A percentile compares a stretch with the other conserved stretches of the same genome.
Conservation (phyloP, 352 stramenopile species). For the Phytophthora aleatoria region DNA sequence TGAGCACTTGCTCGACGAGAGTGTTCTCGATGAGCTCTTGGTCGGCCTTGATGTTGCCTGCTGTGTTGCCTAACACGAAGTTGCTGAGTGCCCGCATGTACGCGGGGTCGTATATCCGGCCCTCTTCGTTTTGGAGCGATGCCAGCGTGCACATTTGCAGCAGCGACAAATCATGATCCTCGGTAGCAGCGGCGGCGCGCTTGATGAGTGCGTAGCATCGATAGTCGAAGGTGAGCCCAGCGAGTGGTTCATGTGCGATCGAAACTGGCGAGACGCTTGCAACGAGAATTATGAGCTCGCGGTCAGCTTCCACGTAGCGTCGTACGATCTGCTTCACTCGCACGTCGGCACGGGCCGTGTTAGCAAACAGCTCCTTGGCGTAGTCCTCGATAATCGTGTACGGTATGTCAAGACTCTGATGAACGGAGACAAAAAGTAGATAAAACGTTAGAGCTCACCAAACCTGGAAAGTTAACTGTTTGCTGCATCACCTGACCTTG, state of each 20-base stretch:
- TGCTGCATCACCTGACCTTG: constrained; percentile 14
- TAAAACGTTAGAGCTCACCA: not conserved
- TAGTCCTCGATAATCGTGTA: constrained; percentile 20
- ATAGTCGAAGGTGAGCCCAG: constrained; percentile 45
- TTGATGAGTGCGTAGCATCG: constrained; percentile 57
- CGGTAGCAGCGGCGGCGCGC: constrained; percentile 9
- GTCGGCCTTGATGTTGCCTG: constrained; percentile 30
- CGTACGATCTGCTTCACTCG: constrained; percentile 31
- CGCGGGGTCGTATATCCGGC: constrained; percentile 17
- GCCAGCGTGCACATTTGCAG: constrained; percentile 27
- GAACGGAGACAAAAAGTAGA: not conserved
- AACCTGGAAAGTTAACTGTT: too few species aligned
- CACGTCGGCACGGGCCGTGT: constrained; percentile 30
- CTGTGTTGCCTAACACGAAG: constrained; percentile 30
- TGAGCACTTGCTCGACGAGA: too few species aligned
- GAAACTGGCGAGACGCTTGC: constrained; percentile 52
- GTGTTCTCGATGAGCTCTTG: too few species aligned
- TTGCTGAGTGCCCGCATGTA: constrained; percentile 34
- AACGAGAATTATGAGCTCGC: constrained; percentile 51
- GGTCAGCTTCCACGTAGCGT: constrained; percentile 30
- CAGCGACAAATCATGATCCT: constrained; percentile 18
- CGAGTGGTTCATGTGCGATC: constrained; percentile 47
- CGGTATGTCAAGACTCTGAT: constrained; percentile 27
- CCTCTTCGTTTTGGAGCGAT: constrained; percentile 15
- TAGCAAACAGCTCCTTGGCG: constrained; percentile 34